phyloP scores from a whole-genome alignment of 1,284 basidiomycete genomes.

The Pseudozyma hubeiensis region DNA sequence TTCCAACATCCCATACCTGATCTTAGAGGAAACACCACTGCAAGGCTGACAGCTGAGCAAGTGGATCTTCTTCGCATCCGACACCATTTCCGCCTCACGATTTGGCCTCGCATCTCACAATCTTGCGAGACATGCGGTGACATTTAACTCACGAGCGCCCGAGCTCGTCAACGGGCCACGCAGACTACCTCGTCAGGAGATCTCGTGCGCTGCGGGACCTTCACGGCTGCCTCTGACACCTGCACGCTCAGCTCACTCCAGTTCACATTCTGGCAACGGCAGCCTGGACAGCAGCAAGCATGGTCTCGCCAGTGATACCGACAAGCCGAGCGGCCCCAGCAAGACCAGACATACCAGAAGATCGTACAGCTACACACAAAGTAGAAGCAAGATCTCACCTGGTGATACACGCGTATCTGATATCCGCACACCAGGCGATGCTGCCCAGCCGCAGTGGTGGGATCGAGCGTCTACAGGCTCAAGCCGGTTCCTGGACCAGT shows the following conservation, averaged over 20 bases:
- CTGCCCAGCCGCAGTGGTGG: conserved; percentile 30
- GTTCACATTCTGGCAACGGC: conserved; percentile 18
- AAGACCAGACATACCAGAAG: neutral
- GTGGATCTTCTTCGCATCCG: conserved; percentile 11
- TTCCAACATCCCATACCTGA: neutral
- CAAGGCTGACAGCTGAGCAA: conserved; percentile 41
- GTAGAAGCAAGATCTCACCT: conserved; percentile 5
- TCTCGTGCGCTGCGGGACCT: conserved; percentile 24
- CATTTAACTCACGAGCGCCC: conserved; percentile 22
- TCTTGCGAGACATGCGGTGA: conserved; percentile 37
- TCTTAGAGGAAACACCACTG: conserved; percentile 8
- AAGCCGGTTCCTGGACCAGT: neutral
- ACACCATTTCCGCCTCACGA: conserved; percentile 36
- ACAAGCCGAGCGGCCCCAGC: conserved; percentile 4
- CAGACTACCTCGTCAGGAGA: conserved; percentile 24
- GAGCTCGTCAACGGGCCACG: conserved; percentile 3
- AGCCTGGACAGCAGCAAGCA: conserved; percentile 12
- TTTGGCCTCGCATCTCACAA: conserved; percentile 25
- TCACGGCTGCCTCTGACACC: conserved; percentile 17
- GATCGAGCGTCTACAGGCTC: neutral
- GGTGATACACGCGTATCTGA: conserved; percentile 1
- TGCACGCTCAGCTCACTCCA: conserved; percentile 22
- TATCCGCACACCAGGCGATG: neutral
- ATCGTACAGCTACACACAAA: conserved; percentile 14
- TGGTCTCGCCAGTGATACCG: neutral